phyloP scores from a whole-genome alignment of 371 early-diverging fungal genomes.

The Capillidium heterosporum region DNA sequence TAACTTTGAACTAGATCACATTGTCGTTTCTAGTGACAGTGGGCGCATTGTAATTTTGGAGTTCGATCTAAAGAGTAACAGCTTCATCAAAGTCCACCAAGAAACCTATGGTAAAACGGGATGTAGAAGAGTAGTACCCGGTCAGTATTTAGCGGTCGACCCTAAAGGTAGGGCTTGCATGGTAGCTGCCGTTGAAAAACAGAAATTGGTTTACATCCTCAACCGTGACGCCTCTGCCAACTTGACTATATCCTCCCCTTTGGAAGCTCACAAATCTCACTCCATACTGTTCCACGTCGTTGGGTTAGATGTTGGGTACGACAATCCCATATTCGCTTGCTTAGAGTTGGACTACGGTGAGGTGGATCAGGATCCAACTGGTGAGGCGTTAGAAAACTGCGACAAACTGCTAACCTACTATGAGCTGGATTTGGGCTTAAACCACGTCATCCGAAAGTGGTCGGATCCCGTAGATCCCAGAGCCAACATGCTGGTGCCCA shows the following conservation, averaged over 20 bases:
- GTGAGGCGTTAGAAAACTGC: conserved; percentile 47
- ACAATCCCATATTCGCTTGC: conserved; percentile 93
- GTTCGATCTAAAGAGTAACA: conserved; percentile 54
- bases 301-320: conserved; percentile 93
- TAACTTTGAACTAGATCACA: conserved; percentile 41
- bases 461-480: conserved; percentile 55
- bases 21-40: conserved; percentile 80
- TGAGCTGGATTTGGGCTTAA: conserved; percentile 93
- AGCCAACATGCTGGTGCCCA: conserved; percentile 66
- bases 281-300: conserved; percentile 56
- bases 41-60: conserved; percentile 84
- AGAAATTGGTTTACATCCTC: conserved; percentile 87
- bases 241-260: conserved; percentile 83
- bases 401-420: conserved; percentile 85
- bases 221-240: conserved; percentile 77
- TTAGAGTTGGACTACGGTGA: conserved; percentile 80
- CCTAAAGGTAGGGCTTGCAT: conserved; percentile 93
- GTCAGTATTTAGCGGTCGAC: conserved; percentile 88
- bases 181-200: conserved; percentile 86
- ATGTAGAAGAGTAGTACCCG: conserved; percentile 75
- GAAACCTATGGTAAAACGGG: conserved; percentile 95
- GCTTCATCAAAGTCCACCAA: conserved; percentile 69
- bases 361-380: conserved; percentile 59
- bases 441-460: conserved; percentile 94
- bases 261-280: conserved; percentile 79